Evolutionary conservation across 2,329 filamentous ascomycete species (phyloP).

Genomic region (Diaporthe amygdali): DNA sequence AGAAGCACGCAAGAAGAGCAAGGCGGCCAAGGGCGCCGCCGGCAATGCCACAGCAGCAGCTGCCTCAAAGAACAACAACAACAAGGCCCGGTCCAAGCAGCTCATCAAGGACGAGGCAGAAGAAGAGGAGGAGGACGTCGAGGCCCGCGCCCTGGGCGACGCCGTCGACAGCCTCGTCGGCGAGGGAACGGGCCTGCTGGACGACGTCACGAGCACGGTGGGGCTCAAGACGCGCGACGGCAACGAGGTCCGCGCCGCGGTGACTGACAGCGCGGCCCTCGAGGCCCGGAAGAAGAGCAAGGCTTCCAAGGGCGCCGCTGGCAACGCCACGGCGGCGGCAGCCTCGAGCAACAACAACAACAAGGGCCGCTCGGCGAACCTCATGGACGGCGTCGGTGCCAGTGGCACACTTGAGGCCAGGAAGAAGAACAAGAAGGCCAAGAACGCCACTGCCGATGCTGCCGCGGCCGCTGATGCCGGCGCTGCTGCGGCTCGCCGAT

Average conservation of each 20-base stretch:
- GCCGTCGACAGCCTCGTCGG: neutral
- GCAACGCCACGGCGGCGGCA: neutral
- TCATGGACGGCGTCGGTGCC: too few relatives aligned
- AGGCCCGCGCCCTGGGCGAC: neutral
- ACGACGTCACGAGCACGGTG: neutral
- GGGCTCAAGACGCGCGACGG: conserved; percentile 1
- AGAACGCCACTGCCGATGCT: neutral
- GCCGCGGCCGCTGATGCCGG: neutral
- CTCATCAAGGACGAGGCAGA: neutral
- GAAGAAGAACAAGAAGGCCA: neutral
- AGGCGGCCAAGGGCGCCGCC: neutral
- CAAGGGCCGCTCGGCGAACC: too few relatives aligned
- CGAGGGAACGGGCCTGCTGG: neutral
- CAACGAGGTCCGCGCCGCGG: neutral
- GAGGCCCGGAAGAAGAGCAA: neutral
- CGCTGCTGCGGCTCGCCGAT: neutral
- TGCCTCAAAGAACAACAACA: neutral
- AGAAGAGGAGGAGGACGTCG: neutral
- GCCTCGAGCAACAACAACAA: too few relatives aligned
- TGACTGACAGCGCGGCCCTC: neutral
- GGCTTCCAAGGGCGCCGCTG: neutral
- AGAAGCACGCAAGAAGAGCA: neutral
- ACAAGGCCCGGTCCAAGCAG: neutral
- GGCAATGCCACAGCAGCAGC: neutral
- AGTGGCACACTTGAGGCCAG: too few relatives aligned